Conservation (phyloP, 2,329 filamentous ascomycete species). For the Cladophialophora bantiana region DNA sequence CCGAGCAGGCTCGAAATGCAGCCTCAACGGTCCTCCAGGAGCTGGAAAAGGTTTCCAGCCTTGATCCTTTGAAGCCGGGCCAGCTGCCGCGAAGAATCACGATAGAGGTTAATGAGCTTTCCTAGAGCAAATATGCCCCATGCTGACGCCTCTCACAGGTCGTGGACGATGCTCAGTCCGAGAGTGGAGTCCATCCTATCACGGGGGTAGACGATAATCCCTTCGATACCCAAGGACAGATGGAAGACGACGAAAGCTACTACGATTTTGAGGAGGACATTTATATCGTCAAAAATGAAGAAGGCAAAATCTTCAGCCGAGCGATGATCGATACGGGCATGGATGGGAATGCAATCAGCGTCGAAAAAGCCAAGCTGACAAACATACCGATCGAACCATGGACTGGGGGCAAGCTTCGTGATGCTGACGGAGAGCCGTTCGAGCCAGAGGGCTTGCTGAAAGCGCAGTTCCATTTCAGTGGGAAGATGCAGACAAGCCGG, state of each 20-base stretch:
- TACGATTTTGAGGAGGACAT: neutral
- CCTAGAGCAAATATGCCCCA: neutral
- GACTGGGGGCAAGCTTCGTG: neutral
- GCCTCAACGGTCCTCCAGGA: neutral
- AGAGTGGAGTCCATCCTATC: neutral
- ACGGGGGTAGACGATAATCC: neutral
- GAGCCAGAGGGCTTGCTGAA: neutral
- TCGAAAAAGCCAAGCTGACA: neutral
- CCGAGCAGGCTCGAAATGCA: neutral
- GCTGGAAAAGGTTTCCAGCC: neutral
- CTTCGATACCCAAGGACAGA: neutral
- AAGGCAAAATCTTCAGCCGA: neutral
- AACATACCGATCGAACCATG: neutral
- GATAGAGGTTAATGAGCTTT: neutral
- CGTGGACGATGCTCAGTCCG: neutral
- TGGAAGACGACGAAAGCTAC: neutral
- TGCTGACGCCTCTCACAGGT: neutral
- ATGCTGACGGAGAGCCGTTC: neutral
- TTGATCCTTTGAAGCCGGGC: neutral
- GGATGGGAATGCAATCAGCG: neutral
- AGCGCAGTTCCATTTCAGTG: neutral
- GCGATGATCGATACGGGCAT: neutral
- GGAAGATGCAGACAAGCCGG: neutral
- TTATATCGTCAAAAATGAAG: neutral
- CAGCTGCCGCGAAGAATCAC: neutral